Evolutionary conservation across 2,329 filamentous ascomycete genomes (phyloP).

Genomic region (Diplodia corticola): DNA sequence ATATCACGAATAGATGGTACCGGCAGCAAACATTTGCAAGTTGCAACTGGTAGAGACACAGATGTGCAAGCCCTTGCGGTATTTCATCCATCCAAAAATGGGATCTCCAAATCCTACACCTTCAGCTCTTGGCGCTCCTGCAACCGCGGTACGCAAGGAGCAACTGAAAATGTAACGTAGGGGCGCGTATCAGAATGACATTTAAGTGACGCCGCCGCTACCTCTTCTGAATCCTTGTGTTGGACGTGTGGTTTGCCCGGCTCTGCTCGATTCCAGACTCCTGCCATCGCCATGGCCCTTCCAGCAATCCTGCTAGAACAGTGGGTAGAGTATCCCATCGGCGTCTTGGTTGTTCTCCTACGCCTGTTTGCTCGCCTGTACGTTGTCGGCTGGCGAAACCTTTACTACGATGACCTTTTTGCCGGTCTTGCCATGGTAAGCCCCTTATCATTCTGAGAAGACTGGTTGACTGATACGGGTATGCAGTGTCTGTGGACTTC

Average conservation of each 20-base stretch:
- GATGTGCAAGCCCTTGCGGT: too few species aligned
- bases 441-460: too few species aligned
- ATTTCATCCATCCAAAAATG: neutral
- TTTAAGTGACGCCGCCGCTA: neutral
- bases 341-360: conserved; percentile 26
- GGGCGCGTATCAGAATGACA: neutral
- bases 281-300: neutral
- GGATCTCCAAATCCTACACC: neutral
- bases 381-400: conserved; percentile 1
- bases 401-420: neutral
- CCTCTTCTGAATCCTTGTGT: neutral
- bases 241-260: neutral
- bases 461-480: neutral
- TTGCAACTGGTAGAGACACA: too few species aligned
- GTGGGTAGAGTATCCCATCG: conserved; percentile 48
- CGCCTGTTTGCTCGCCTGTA: neutral
- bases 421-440: neutral
- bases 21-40: neutral
- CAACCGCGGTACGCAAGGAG: too few species aligned
- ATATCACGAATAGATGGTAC: neutral
- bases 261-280: too few species aligned
- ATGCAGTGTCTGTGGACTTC: neutral
- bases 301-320: neutral
- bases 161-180: too few species aligned
- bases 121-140: too few species aligned